phyloP scores from a whole-genome alignment of 495 filamentous ascomycete species.

The Aspergillus ellipticus region DNA sequence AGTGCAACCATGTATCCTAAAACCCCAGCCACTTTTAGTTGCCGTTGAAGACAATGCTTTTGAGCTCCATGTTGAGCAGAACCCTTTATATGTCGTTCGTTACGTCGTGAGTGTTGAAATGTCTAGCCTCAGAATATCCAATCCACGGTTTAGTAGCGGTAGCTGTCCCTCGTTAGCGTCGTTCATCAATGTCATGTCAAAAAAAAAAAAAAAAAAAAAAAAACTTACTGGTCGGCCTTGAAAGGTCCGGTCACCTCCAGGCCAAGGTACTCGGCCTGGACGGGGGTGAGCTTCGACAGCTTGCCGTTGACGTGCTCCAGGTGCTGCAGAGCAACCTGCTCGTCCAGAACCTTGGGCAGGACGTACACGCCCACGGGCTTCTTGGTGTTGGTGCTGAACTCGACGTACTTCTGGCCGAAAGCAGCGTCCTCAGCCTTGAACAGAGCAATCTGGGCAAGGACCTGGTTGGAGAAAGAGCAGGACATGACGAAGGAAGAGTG shows the following conservation, averaged over 20 bases:
- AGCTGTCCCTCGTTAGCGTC: conserved; percentile 28
- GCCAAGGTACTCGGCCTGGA: conserved; percentile 92
- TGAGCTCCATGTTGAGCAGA: conserved; percentile 48
- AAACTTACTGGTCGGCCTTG: conserved; percentile 68
- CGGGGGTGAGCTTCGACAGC: conserved; percentile 74
- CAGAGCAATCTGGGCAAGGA: conserved; percentile 97
- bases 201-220: not conserved
- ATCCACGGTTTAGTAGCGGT: conserved; percentile 49
- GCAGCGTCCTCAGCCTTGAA: conserved; percentile 86
- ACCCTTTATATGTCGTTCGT: conserved; percentile 49
- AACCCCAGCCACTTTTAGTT: conserved; percentile 47
- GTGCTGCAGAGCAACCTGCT: conserved; percentile 94
- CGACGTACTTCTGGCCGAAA: conserved; percentile 89
- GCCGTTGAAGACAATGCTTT: conserved; percentile 67
- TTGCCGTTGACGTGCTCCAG: conserved; percentile 93
- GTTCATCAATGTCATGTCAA: not conserved
- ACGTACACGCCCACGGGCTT: conserved; percentile 92
- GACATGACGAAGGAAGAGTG: conserved; percentile 99
- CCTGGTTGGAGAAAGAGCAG: conserved; percentile 99
- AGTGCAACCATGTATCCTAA: conserved; percentile 25
- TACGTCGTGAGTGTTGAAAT: conserved; percentile 65
- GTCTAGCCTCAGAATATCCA: conserved; percentile 41
- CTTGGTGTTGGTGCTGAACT: conserved; percentile 90
- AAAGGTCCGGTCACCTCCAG: conserved; percentile 80
- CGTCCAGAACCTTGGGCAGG: conserved; percentile 96